phyloP scores from a whole-genome alignment of 768 basidiomycete species.

The Leccinum barrowsii region DNA sequence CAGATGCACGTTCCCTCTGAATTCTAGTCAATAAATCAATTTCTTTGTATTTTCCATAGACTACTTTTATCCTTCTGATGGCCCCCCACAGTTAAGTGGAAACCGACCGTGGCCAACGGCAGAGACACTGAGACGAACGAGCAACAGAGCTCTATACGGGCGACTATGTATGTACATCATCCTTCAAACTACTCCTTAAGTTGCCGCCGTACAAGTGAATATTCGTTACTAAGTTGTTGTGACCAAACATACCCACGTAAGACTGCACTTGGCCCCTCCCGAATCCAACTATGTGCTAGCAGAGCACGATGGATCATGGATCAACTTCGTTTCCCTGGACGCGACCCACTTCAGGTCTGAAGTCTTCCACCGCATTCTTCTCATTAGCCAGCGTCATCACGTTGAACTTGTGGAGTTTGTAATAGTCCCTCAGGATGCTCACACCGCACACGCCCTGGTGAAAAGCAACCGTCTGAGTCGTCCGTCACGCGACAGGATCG shows the following conservation, averaged over 20 bases:
- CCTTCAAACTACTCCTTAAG: neutral
- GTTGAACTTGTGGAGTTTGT: constrained; percentile 72
- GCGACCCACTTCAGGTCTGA: constrained; percentile 34
- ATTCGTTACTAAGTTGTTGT: neutral
- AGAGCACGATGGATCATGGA: neutral
- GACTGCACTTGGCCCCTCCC: neutral
- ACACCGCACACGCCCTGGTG: constrained; percentile 75
- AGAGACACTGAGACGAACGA: neutral
- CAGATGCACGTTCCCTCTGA: too few relatives aligned
- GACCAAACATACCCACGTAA: neutral
- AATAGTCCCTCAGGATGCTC: constrained; percentile 70
- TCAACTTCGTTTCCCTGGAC: constrained; percentile 17
- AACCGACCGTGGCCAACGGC: neutral
- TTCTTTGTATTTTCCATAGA: too few relatives aligned
- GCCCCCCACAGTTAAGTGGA: neutral
- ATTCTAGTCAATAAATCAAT: too few relatives aligned
- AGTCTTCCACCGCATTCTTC: constrained; percentile 37
- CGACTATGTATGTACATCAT: too few relatives aligned
- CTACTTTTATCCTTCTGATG: too few relatives aligned
- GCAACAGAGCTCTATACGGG: too few relatives aligned
- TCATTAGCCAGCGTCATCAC: constrained; percentile 66
- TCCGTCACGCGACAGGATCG: neutral
- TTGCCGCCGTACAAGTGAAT: neutral
- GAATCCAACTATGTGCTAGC: neutral
- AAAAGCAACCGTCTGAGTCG: constrained; percentile 1